Evolutionary conservation across 2,329 filamentous ascomycete species (phyloP).

Genomic region (Xylariaceae sp.): DNA sequence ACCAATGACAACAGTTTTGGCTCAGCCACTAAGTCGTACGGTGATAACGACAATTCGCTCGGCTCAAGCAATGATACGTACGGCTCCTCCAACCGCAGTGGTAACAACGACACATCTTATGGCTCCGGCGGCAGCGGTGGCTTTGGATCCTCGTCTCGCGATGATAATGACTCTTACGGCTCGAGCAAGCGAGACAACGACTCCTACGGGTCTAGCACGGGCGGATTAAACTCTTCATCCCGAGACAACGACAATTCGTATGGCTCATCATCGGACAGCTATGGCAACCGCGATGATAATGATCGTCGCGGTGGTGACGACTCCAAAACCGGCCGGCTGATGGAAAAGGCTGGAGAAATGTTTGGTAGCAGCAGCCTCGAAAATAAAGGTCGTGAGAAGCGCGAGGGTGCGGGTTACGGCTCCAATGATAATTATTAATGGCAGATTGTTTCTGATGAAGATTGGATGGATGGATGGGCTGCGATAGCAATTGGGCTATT

Average conservation of each 20-base stretch:
- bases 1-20: constrained; percentile 20
- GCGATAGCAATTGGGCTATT: too few species aligned
- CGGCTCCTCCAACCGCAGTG: constrained; percentile 22
- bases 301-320: constrained; percentile 39
- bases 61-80: constrained; percentile 19
- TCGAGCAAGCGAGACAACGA: constrained; percentile 11
- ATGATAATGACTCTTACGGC: constrained; percentile 19
- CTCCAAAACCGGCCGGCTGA: constrained; percentile 60
- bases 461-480: too few species aligned
- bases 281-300: constrained; percentile 16
- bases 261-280: constrained; percentile 22
- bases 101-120: constrained; percentile 18
- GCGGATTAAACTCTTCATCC: neutral
- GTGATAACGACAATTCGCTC: constrained; percentile 27
- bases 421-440: constrained; percentile 33
- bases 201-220: constrained; percentile 15
- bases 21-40: constrained; percentile 12
- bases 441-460: neutral
- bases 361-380: constrained; percentile 54
- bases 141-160: constrained; percentile 1
- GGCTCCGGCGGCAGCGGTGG: constrained; percentile 19
- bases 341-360: constrained; percentile 62
- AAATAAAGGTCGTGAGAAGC: constrained; percentile 57
- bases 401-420: constrained; percentile 46
- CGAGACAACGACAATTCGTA: neutral